Evolutionary conservation across 108 stramenopile genomes (phyloP), one percentile per base, ranked within the genome.

Genomic region (Cyclotella baltica): DNA sequence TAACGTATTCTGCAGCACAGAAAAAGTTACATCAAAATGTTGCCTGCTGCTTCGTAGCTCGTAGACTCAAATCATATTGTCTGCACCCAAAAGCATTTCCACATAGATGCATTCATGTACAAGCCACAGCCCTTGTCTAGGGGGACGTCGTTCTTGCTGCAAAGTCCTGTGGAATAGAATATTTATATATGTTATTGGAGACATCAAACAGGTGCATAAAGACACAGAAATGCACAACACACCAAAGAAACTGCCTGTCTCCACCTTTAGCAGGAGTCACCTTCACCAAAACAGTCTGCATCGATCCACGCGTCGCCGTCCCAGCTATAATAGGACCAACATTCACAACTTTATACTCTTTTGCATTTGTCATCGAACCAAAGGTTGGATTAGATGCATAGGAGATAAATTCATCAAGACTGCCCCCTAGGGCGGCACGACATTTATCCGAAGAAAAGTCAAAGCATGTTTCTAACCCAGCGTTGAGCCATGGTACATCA

Each of bases 331-430:
- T 71, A 1, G 88, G 87, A 11, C 92, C 92, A 23, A 87, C 83
- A 35, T 64, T 82, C 15, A 84, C 40, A 55, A 93, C 70, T 34
- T 62, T 36, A 50, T 81, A 90, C 8, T 72, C 43, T 9, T 82
- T 50, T 52, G 88, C 85, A 75, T 88, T 55, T 8, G 87, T 88
- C 87, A 94, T 77, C 16, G 68, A 81, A 35, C 83, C 84, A 84
- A 94, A 94, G 16, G 87, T 81, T 10, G 93, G 93, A 72, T 94
- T 94, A 36, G 78, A 73, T 9, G 93, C 90, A 70, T 87, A 88
- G n/a, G 72, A 51, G 25, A 87, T 65, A 73, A 93, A 93, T 16
- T 83, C 73, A 35, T 90, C 89, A 27, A 91, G 56, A 27, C 75
- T 87, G 11, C 90, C 90, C 23, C 93, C 90, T 36, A 83, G 63